phyloP scores from a whole-genome alignment of 495 filamentous ascomycete genomes.

The Penicillium dipodomyicola region DNA sequence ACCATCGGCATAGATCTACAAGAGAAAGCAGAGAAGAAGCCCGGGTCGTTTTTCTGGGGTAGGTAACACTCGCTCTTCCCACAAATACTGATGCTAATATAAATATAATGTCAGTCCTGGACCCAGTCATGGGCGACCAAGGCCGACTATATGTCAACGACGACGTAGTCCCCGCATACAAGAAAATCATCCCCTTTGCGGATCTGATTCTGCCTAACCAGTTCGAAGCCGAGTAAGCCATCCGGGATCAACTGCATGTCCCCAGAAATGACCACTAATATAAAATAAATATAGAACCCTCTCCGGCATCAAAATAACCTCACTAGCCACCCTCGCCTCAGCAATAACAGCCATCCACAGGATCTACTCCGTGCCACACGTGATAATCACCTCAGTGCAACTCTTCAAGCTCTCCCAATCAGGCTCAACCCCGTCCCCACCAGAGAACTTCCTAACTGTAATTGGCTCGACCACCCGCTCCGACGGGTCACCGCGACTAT shows the following conservation, averaged over 20 bases:
- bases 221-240: slow-evolving; percentile 86
- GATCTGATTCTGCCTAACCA: slow-evolving; percentile 95
- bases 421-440: slow-evolving; percentile 40
- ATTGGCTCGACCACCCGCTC: slow-evolving; percentile 72
- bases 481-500: slow-evolving; percentile 65
- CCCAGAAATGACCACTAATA: neutral
- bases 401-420: slow-evolving; percentile 40
- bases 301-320: slow-evolving; percentile 76
- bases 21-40: slow-evolving; percentile 56
- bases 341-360: slow-evolving; percentile 77
- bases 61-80: slow-evolving; percentile 13
- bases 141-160: slow-evolving; percentile 85
- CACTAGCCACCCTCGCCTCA: slow-evolving; percentile 63
- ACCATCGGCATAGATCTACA: slow-evolving; percentile 77
- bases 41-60: slow-evolving; percentile 91
- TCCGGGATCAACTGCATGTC: neutral
- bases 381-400: slow-evolving; percentile 86
- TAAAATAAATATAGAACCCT: slow-evolving; percentile 58
- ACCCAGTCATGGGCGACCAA: slow-evolving; percentile 98
- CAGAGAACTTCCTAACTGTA: slow-evolving; percentile 59
- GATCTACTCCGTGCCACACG: slow-evolving; percentile 75
- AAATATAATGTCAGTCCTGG: slow-evolving; percentile 58
- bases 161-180: slow-evolving; percentile 89
- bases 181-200: slow-evolving; percentile 69
- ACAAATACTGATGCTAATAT: slow-evolving; percentile 4